These are phyloP conservation scores for Blakeslea trispora DNA, from an alignment of 371 early-diverging fungal species.

Conservation along the genomic window DNA sequence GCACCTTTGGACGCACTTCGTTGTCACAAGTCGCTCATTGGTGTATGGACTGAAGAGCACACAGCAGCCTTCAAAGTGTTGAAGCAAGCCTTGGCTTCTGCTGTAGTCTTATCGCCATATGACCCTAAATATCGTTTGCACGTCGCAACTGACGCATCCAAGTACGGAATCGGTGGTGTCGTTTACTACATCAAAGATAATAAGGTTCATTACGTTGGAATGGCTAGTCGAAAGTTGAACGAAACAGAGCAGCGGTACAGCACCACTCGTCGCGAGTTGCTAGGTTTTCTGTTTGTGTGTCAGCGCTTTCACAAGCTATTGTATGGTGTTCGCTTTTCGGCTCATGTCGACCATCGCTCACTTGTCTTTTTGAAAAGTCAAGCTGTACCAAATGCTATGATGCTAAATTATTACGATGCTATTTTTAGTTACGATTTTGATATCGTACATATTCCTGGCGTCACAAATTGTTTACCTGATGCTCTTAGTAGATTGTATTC, in stretches of 20 bases:
- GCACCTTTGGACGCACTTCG: slow-evolving; percentile 25
- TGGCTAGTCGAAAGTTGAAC: slow-evolving; percentile 1
- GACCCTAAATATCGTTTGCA: slow-evolving; percentile 2
- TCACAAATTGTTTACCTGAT: slow-evolving; percentile 5
- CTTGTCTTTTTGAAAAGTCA: slow-evolving; percentile 11
- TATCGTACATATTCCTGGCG: slow-evolving; percentile 8
- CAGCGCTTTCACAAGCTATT: slow-evolving; percentile 1
- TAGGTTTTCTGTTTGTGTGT: background rate
- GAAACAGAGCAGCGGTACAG: background rate
- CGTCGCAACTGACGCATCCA: slow-evolving; percentile 10
- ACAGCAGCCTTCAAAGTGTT: slow-evolving; percentile 1
- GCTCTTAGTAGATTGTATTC: background rate
- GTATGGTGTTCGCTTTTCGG: background rate
- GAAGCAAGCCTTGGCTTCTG: background rate
- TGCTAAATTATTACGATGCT: slow-evolving; percentile 15
- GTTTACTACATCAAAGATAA: background rate
- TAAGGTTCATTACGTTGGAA: slow-evolving; percentile 3
- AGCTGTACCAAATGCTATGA: slow-evolving; percentile 10
- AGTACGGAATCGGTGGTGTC: slow-evolving; percentile 8
- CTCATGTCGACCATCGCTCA: slow-evolving; percentile 1
- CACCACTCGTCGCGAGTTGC: slow-evolving; percentile 4
- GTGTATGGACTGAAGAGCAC: slow-evolving; percentile 5
- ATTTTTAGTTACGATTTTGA: slow-evolving; percentile 14
- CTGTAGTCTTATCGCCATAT: slow-evolving; percentile 1
- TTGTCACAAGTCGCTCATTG: background rate